A percentile compares a stretch with the other conserved stretches of the same genome.
Evolutionary conservation across 169 alveolate species (phyloP).

Genomic region (Cryptosporidium felis): DNA sequence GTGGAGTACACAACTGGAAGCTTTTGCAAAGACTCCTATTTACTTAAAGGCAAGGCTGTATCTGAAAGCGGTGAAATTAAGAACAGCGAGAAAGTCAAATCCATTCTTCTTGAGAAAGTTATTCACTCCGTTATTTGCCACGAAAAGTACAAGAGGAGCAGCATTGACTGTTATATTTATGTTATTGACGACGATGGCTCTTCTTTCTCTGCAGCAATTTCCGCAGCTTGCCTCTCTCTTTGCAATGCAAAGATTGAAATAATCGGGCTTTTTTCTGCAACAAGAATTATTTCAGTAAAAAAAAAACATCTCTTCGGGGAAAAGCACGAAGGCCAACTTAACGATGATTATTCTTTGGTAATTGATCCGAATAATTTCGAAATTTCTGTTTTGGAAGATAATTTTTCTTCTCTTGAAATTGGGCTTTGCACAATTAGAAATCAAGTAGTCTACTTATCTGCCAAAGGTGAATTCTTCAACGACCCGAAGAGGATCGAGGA

Average conservation of each 20-base stretch:
- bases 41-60: not conserved
- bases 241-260: conserved; percentile 62
- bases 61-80: not conserved
- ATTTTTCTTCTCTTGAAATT: conserved; percentile 8
- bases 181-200: conserved; percentile 67
- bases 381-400: not conserved
- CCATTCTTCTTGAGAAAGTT: conserved; percentile 51
- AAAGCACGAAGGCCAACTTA: not conserved
- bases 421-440: conserved; percentile 60
- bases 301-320: not conserved
- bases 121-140: conserved; percentile 48
- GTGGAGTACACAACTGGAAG: conserved; percentile 51
- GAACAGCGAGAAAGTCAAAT: conserved; percentile 23
- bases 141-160: conserved; percentile 43
- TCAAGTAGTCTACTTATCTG: conserved; percentile 53
- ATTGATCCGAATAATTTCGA: conserved; percentile 37
- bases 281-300: conserved; percentile 27
- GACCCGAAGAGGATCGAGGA: conserved; percentile 4
- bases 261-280: conserved; percentile 60
- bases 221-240: conserved; percentile 25
- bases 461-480: conserved; percentile 22
- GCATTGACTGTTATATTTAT: conserved; percentile 54
- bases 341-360: not conserved
- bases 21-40: conserved; percentile 22
- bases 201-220: conserved; percentile 61